Conservation (phyloP, 768 basidiomycete species). For the Lyophyllum semitale region DNA sequence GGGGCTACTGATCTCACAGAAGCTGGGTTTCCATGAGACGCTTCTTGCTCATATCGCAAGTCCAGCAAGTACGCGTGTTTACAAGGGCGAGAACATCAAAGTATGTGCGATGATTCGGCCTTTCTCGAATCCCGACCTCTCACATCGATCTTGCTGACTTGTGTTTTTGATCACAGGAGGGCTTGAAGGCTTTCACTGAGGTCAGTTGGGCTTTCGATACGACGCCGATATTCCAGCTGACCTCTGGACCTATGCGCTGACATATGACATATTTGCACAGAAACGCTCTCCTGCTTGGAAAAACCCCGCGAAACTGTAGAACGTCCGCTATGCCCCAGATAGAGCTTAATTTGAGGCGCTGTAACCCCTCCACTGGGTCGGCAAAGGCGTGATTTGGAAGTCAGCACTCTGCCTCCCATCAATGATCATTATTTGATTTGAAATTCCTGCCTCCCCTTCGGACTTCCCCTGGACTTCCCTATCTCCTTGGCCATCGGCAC, state of each 20-base stretch:
- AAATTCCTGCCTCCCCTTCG: not conserved
- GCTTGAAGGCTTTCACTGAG: conserved; percentile 67
- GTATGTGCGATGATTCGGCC: conserved; percentile 27
- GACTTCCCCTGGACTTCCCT: not conserved
- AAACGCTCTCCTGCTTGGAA: conserved; percentile 53
- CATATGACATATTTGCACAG: conserved; percentile 16
- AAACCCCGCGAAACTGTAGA: conserved; percentile 57
- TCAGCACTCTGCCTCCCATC: not conserved
- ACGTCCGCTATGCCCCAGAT: not conserved
- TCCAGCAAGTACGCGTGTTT: conserved; percentile 52
- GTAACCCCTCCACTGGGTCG: not conserved
- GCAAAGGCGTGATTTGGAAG: not conserved
- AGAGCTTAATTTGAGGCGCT: not conserved
- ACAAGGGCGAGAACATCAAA: conserved; percentile 69
- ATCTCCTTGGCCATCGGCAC: not conserved
- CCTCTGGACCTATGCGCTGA: not conserved
- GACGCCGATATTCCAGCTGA: not conserved
- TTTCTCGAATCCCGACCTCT: not conserved
- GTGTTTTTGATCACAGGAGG: conserved; percentile 49
- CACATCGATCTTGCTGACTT: conserved; percentile 7
- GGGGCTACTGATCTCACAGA: conserved; percentile 59
- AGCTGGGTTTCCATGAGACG: conserved; percentile 52
- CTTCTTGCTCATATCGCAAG: conserved; percentile 47
- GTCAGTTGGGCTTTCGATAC: conserved; percentile 34
- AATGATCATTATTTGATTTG: not conserved